Conservation (phyloP, 2,329 filamentous ascomycete species). For the Stagonosporopsis vannaccii region DNA sequence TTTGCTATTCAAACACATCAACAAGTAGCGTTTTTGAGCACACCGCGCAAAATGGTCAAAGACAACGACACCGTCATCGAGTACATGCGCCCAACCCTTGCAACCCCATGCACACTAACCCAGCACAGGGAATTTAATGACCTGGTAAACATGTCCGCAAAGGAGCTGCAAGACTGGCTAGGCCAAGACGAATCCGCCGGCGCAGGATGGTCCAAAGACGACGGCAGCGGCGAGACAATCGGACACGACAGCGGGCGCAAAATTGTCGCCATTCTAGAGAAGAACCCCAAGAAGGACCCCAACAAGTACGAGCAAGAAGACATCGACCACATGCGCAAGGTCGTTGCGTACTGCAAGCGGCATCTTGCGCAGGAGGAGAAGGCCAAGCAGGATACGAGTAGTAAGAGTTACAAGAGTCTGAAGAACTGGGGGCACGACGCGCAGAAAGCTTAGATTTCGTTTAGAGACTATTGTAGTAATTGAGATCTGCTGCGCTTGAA, state of each 20-base stretch:
- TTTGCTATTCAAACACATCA: not conserved
- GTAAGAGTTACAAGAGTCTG: constrained; percentile 59
- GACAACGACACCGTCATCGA: constrained; percentile 59
- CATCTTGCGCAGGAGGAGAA: constrained; percentile 71
- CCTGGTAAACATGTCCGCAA: constrained; percentile 70
- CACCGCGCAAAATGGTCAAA: constrained; percentile 57
- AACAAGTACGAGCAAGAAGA: constrained; percentile 65
- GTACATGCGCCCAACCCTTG: constrained; percentile 36
- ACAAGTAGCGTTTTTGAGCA: not conserved
- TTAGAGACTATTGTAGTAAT: not conserved
- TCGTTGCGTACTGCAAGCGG: constrained; percentile 70
- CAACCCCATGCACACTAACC: not conserved
- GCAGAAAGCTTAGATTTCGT: constrained; percentile 30
- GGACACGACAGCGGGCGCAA: constrained; percentile 69
- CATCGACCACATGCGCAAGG: constrained; percentile 67
- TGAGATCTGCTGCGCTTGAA: not conserved
- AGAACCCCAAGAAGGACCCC: constrained; percentile 65
- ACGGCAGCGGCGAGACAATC: constrained; percentile 64
- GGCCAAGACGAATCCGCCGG: constrained; percentile 64
- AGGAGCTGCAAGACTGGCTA: constrained; percentile 69
- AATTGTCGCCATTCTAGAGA: constrained; percentile 68
- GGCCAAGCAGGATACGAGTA: constrained; percentile 63
- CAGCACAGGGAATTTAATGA: constrained; percentile 66
- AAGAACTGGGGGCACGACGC: constrained; percentile 49
- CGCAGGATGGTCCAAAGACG: constrained; percentile 66